A percentile compares a stretch with the other conserved stretches of the same genome.
Evolutionary conservation across 352 stramenopile genomes (phyloP).

Genomic region (Globisporangium cystogenes): DNA sequence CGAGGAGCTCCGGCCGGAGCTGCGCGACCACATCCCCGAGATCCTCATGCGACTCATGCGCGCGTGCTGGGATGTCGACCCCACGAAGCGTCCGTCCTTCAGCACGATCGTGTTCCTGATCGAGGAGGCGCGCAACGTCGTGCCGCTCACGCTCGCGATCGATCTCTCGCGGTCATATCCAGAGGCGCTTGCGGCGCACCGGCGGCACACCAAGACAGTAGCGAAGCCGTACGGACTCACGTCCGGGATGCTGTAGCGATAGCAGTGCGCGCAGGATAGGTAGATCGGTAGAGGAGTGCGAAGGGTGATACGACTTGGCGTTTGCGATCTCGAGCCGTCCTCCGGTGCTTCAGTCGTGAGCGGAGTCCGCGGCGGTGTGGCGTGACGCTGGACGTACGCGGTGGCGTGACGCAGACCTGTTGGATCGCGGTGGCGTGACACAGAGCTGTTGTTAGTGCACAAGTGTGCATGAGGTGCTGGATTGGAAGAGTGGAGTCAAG

Average conservation of each 20-base stretch:
- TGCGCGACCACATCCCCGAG: conserved; percentile 60
- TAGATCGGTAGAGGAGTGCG: no score
- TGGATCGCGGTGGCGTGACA: no score
- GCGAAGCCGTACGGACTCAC: conserved; percentile 53
- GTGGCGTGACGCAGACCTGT: no score
- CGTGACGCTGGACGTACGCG: no score
- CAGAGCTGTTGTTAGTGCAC: no score
- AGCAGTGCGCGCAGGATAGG: no score
- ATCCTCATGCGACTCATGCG: conserved; percentile 65
- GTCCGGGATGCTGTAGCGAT: conserved; percentile 42
- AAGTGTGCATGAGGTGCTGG: no score
- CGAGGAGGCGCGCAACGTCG: conserved; percentile 49
- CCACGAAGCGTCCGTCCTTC: conserved; percentile 51
- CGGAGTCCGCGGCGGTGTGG: no score
- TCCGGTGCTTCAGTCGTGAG: no score
- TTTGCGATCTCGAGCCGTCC: no score
- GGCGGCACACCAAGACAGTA: conserved; percentile 22
- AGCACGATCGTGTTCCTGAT: conserved; percentile 49
- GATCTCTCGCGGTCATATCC: conserved; percentile 46
- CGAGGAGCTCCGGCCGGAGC: conserved; percentile 57
- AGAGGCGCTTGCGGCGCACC: conserved; percentile 24
- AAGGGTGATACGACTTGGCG: no score
- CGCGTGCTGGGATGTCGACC: conserved; percentile 55
- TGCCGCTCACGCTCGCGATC: conserved; percentile 47
- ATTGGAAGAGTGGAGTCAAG: no score